Evolutionary conservation across 345 rosid genomes (phyloP), one percentile per base, ranked within the genome.

Genomic region (Rubroshorea leprosula): DNA sequence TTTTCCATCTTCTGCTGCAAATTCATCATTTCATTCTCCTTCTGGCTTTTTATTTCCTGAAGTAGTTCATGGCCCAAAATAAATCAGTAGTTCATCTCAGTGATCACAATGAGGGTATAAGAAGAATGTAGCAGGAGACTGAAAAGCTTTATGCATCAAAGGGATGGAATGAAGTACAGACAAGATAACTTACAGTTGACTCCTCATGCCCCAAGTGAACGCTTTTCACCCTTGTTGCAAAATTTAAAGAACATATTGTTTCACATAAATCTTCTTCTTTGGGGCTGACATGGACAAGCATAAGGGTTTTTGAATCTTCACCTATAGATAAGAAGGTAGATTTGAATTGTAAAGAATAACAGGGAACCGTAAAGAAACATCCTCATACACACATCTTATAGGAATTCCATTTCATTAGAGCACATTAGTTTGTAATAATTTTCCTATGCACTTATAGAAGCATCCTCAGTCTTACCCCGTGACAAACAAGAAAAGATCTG

Each of bases 211-310:
- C 85, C 65, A 89, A 72, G 60, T 75, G 88, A 56, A 81, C 73
- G 68, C 76, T 78, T 75, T 78, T 83, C 41, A 61, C 93, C 69
- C 96, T 80, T 11, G 75, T 67, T 63, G 90, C 90, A 21, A 89
- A 89, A 73, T 78, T 82, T 50, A 89, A 67, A 61, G 96, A 78
- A 23, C 93, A 85, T 68, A 85, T 76, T 27, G 93, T 85, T 70
- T 89, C 93, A 60, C 93, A 85, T 24, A 81, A 66, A 72, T 89
- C 96, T 43, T 80, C 96, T 80, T 89, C 90, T 71, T 68, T 89
- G 21, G 86, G 86, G 57, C 93, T 89, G 47, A 89, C 69, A 68
- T 89, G 96, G 55, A 85, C 90, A 54, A 89, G 81, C 96, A 89
- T 85, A 69, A 89, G 65, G 38, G 90, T 81, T 70, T 80, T 89